A percentile compares a stretch with the other conserved stretches of the same genome.
These are phyloP conservation scores for Colletotrichum sp. DNA, from an alignment of 2,329 filamentous ascomycete genomes.

Conservation along the genomic window DNA sequence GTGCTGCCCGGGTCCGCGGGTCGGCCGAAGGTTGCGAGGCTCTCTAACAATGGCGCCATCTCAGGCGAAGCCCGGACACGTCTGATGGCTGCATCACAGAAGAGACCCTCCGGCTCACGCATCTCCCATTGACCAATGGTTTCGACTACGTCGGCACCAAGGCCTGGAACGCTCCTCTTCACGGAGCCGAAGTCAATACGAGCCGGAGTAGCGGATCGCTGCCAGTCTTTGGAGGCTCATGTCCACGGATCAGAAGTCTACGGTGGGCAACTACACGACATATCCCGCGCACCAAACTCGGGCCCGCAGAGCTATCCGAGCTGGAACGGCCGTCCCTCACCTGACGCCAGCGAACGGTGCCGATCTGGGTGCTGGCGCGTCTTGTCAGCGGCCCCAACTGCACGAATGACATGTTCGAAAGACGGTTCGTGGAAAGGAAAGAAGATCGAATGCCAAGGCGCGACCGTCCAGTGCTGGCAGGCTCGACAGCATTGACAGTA, in stretches of 20 bases:
- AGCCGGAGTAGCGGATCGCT: neutral
- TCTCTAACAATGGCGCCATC: neutral
- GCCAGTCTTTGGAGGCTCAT: neutral
- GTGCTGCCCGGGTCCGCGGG: neutral
- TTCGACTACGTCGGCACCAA: neutral
- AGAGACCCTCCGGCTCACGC: neutral
- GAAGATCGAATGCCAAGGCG: slow-evolving; percentile 8
- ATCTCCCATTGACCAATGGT: neutral
- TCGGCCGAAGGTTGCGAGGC: neutral
- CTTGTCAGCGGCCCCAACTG: neutral
- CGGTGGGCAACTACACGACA: neutral
- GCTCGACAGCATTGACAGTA: neutral
- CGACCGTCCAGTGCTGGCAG: neutral
- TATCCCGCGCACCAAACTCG: neutral
- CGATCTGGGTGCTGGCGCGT: neutral
- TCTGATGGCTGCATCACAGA: neutral
- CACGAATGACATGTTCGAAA: neutral
- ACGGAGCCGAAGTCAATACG: neutral
- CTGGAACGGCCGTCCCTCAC: neutral
- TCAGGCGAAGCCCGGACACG: neutral
- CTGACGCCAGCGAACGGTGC: neutral
- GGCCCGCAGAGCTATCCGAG: neutral
- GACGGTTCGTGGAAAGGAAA: neutral
- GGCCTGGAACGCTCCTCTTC: neutral
- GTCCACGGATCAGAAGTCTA: too few species aligned